Evolutionary conservation across 2,329 filamentous ascomycete species (phyloP).

Genomic region (Arachnomyces sp.): DNA sequence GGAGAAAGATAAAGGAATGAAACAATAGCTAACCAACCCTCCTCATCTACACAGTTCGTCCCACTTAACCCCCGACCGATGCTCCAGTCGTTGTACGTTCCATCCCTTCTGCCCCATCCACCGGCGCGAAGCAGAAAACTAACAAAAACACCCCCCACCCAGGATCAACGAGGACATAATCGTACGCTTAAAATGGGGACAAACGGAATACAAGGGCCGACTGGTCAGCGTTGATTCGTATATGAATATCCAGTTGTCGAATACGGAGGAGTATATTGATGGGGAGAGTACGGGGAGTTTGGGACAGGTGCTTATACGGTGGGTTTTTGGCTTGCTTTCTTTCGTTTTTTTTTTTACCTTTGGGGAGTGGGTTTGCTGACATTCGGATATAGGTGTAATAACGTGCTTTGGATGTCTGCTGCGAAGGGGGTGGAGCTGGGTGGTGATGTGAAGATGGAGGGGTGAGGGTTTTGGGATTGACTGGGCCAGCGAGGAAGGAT

Average conservation of each 20-base stretch:
- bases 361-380: constrained; percentile 5
- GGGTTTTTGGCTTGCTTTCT: constrained; percentile 18
- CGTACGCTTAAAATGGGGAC: constrained; percentile 93
- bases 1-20: no score
- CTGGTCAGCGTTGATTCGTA: constrained; percentile 93
- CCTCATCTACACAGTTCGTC: constrained; percentile 55
- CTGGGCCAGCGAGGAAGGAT: no score
- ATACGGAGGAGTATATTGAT: constrained; percentile 86
- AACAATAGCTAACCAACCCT: constrained; percentile 16
- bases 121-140: constrained; percentile 9
- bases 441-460: constrained; percentile 29
- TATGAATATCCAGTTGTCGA: constrained; percentile 94
- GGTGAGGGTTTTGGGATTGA: no score
- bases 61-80: constrained; percentile 95
- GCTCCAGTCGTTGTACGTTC: constrained; percentile 76
- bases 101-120: neutral
- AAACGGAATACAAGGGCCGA: constrained; percentile 92
- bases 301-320: constrained; percentile 90
- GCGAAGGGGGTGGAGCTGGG: constrained; percentile 45
- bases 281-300: constrained; percentile 75
- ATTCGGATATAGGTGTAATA: constrained; percentile 63
- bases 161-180: constrained; percentile 85
- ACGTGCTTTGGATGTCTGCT: constrained; percentile 82
- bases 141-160: constrained; percentile 8
- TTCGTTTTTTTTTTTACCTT: neutral